Evolutionary conservation across 2,329 filamentous ascomycete species (phyloP), one percentile per base, ranked within the genome.

Genomic region (Aureobasidium lini): DNA sequence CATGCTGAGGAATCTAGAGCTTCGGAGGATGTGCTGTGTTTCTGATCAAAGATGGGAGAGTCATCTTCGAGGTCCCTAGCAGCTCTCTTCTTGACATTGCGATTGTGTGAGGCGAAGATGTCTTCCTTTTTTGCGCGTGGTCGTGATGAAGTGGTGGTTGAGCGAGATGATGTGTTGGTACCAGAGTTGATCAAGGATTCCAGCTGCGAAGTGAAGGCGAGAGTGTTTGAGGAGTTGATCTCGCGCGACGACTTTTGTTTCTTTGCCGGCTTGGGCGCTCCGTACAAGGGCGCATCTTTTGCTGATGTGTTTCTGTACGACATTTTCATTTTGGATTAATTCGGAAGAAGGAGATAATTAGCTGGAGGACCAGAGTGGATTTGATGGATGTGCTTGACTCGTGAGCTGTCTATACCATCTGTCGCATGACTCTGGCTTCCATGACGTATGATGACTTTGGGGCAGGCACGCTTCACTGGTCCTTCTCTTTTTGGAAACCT

Each of bases 181-280:
- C 75, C 64, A 28, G 80, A 72, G 36, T 80, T 76, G 74, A 96
- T 90, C 59, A 96, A 84, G 47, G 86, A 89, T 66, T 88, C 87
- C 63, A 97, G 84, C 64, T 94, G 89, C 10, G 90, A 89, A n/a
- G 88, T 85, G 76, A 99, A 97, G 70, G 90, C 85, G 58, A 96
- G 83, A 46, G 84, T 85, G 16, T 84, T 87, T 16, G 91, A 83
- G 16, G 84, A 84, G 18, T 81, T 79, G 60, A 89, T 83, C 67
- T 88, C 84, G 68, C 84, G 86, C 69, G 82, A 82, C 66, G 76
- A 73, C 54, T 70, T 70, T 11, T 32, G 42, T 62, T 72, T 70
- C 42, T 85, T 85, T 72, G 91, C 93, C 10, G 82, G 77, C 39
- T 84, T 83, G 58, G 84, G 82, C 56, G 87, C 82, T 68, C 90